These are phyloP conservation scores for Debaryomyces fabryi DNA, from an alignment of 1,139 yeast genomes.

Conservation along the genomic window DNA sequence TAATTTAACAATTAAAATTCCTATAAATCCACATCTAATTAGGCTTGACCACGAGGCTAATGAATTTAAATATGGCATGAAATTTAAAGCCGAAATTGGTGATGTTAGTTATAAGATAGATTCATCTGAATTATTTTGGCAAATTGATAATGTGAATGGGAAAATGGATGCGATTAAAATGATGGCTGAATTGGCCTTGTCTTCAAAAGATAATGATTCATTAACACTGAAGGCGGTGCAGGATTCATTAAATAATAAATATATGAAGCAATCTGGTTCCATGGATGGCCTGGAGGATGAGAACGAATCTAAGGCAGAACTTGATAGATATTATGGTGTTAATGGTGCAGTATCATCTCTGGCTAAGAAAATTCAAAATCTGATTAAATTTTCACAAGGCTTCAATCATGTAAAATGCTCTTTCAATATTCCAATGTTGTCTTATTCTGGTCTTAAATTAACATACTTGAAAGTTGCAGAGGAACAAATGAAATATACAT, in stretches of 20 bases:
- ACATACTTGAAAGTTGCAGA: constrained; percentile 47
- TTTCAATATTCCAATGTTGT: constrained; percentile 45
- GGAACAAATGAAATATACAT: constrained; percentile 44
- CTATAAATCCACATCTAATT: constrained; percentile 40
- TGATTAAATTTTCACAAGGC: constrained; percentile 12
- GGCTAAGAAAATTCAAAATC: constrained; percentile 20
- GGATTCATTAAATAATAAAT: constrained; percentile 2
- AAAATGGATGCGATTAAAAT: constrained; percentile 37
- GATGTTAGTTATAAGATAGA: constrained; percentile 44
- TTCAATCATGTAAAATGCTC: constrained; percentile 33
- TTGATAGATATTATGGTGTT: constrained; percentile 48
- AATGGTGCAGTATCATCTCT: constrained; percentile 37
- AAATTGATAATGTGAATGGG: constrained; percentile 59
- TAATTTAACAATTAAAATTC: constrained; percentile 35
- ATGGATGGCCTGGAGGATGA: constrained; percentile 13
- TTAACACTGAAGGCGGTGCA: background rate
- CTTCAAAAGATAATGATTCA: constrained; percentile 10
- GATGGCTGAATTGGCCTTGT: constrained; percentile 45
- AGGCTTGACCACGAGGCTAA: constrained; percentile 39
- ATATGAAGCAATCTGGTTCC: background rate
- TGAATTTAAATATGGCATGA: constrained; percentile 27
- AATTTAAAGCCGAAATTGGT: constrained; percentile 46
- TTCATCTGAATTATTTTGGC: constrained; percentile 63
- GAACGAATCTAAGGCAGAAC: constrained; percentile 28
- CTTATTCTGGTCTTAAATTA: constrained; percentile 46